Evolutionary conservation across 306 rosid species (phyloP).

Genomic region (Prosopis cineraria): DNA sequence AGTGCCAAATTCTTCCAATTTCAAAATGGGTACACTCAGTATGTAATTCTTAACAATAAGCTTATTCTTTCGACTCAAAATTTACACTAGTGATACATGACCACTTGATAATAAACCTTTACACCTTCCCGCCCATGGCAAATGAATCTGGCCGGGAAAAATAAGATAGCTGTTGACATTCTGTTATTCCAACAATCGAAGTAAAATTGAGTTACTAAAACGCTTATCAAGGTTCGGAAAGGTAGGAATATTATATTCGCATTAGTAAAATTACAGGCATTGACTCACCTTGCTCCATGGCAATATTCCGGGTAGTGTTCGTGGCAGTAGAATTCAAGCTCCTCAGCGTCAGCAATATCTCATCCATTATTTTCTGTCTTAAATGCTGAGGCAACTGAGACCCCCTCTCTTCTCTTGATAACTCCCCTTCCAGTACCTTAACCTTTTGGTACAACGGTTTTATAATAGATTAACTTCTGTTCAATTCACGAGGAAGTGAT

Average conservation of each 20-base stretch:
- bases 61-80: background rate
- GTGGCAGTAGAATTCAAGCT: conserved; percentile 50
- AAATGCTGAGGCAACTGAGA: conserved; percentile 67
- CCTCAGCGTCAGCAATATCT: conserved; percentile 62
- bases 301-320: conserved; percentile 31
- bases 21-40: background rate
- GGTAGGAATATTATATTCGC: background rate
- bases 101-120: background rate
- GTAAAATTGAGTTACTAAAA: background rate
- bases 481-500: conserved; percentile 25
- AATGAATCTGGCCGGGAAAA: conserved; percentile 22
- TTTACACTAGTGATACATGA: background rate
- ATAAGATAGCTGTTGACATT: conserved; percentile 6
- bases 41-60: background rate
- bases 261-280: conserved; percentile 8
- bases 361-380: conserved; percentile 71
- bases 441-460: conserved; percentile 51
- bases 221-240: background rate
- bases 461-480: conserved; percentile 25
- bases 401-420: conserved; percentile 45
- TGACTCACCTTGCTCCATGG: conserved; percentile 72
- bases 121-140: conserved; percentile 10
- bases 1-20: background rate
- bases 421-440: conserved; percentile 61
- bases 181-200: background rate